Evolutionary conservation across 1,284 basidiomycete species (phyloP), one percentile per base, ranked within the genome.

Genomic region (Ustilago shanxiensis): DNA sequence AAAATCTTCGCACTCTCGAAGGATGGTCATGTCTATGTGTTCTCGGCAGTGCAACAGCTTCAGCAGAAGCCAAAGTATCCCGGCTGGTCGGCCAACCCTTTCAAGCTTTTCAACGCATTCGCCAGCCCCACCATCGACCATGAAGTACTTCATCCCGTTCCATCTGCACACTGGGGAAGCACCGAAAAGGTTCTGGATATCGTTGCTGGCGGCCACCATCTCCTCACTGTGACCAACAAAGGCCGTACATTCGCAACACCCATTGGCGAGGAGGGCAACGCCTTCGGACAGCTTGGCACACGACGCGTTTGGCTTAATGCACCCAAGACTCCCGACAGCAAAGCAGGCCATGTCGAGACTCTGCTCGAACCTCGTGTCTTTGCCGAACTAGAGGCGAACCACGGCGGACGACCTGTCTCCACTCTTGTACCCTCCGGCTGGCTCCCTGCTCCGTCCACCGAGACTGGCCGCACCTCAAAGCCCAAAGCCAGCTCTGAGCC

Each of bases 191-290:
- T 84, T 4, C 44, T 49, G 31, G 79, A 83, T 49, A 81, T 85
- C 26, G 61, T 61, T 22, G 79, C 71, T 10, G 95, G 95, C 9
- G 86, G 88, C 22, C 90, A 93, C 82, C 95, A 98, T 85, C 88
- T 98, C 8, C 89, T 98, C 18, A 94, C 93, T 0, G 87, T 96
- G 13, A 95, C 95, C 2, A 93, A 91, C 28, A 88, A 89, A 51
- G 95, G 95, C 1, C 90, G 93, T 56, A 90, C 92, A 2, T 95
- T 93, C 83, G 90, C 91, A 0, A 91, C 93, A 70, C 93, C 95
- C 0, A 89, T 94, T 52, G 90, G 90, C 70, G 90, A 90, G 60
- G 87, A 89, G 9, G 95, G 92, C n/a, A 98, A 98, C 87, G 88
- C 89, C 0, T 90, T 92, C 85, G 93, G 94, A 1, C 95, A 98